Evolutionary conservation across 177 flowering plant genomes (phyloP).

Genomic region (Telopea speciosissima): DNA sequence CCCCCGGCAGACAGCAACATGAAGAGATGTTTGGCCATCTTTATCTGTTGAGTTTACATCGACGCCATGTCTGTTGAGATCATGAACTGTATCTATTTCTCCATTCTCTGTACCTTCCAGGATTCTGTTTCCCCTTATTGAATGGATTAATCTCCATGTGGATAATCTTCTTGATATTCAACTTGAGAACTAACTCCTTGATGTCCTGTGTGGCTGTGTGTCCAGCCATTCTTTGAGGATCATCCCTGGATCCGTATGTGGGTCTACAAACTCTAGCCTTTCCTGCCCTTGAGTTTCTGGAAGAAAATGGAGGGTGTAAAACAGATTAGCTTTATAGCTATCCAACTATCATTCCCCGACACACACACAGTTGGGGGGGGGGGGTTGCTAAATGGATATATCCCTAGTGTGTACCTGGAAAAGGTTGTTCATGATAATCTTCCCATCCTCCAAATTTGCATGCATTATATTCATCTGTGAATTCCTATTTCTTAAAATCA

Average conservation of each 20-base stretch:
- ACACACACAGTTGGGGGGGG: not conserved
- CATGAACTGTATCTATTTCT: constrained; percentile 10
- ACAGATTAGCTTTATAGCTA: constrained; percentile 4
- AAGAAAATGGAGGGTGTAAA: constrained; percentile 6
- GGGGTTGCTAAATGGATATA: not conserved
- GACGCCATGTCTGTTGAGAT: constrained; percentile 2
- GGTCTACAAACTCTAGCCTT: constrained; percentile 24
- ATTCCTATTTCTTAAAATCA: too few species aligned
- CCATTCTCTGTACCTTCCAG: constrained; percentile 11
- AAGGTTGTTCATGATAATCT: not conserved
- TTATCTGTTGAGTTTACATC: constrained; percentile 19
- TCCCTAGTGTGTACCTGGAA: not conserved
- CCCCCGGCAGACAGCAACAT: constrained; percentile 37
- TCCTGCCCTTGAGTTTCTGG: constrained; percentile 52
- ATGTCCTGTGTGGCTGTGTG: constrained; percentile 24
- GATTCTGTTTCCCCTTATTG: constrained; percentile 15
- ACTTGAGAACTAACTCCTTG: constrained; percentile 12
- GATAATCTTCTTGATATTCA: constrained; percentile 18
- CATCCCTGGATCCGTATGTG: constrained; percentile 23
- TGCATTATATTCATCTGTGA: too few species aligned
- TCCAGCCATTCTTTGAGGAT: constrained; percentile 30
- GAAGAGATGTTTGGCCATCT: constrained; percentile 38
- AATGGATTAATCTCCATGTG: constrained; percentile 14
- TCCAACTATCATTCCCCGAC: too few species aligned
- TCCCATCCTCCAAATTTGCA: too few species aligned